phyloP scores from a whole-genome alignment of 805 yeast species.

The Starmerella powellii region DNA sequence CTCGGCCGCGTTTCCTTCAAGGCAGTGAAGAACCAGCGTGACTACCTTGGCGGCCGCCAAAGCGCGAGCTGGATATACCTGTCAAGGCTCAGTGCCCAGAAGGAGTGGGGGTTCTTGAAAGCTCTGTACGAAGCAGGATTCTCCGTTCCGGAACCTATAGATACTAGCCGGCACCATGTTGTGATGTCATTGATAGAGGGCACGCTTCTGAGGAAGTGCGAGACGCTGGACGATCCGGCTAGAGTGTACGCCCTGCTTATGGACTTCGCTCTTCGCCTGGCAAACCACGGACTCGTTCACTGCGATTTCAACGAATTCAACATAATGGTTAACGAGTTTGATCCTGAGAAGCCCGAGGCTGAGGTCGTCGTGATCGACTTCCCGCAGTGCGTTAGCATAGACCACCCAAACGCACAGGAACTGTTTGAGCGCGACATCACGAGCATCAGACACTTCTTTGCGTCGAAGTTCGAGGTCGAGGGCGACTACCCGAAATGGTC shows the following conservation, averaged over 20 bases:
- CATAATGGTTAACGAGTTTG: conserved; percentile 60
- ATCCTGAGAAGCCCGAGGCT: conserved; percentile 34
- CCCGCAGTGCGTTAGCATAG: conserved; percentile 94
- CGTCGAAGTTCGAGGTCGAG: conserved; percentile 57
- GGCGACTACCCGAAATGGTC: conserved; percentile 81
- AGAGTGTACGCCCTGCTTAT: conserved; percentile 72
- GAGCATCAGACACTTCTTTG: conserved; percentile 75
- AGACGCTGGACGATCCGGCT: conserved; percentile 55
- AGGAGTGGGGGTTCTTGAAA: conserved; percentile 81
- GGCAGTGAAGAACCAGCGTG: conserved; percentile 87
- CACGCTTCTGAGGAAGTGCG: conserved; percentile 75
- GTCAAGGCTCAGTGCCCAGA: conserved; percentile 79
- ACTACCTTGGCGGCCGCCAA: conserved; percentile 59
- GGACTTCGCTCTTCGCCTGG: conserved; percentile 74
- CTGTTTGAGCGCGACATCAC: conserved; percentile 90
- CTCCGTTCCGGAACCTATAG: conserved; percentile 78
- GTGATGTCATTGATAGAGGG: conserved; percentile 87
- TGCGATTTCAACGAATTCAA: conserved; percentile 97
- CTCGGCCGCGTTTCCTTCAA: conserved; percentile 88
- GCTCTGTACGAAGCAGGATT: conserved; percentile 64
- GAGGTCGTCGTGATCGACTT: conserved; percentile 91
- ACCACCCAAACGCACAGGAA: conserved; percentile 75
- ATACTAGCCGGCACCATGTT: conserved; percentile 80
- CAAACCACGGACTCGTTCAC: conserved; percentile 81
- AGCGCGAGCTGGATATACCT: conserved; percentile 88